Evolutionary conservation across 768 basidiomycete genomes (phyloP).

Genomic region (Pulveroboletus sp.): DNA sequence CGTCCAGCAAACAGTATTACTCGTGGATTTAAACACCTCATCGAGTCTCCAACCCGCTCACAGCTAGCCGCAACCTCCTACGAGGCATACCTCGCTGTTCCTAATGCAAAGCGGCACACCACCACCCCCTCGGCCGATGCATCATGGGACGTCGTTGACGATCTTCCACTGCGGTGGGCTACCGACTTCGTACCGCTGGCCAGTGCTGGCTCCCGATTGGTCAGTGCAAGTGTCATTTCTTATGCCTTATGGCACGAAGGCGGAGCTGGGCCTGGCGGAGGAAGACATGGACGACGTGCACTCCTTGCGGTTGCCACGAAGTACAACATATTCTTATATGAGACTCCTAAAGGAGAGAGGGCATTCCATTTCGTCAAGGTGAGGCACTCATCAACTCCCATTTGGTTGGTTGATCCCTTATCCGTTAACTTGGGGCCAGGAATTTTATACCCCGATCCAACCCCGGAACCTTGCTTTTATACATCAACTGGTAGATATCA

Average conservation of each 20-base stretch:
- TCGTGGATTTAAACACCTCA: conserved; percentile 57
- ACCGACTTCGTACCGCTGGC: conserved; percentile 83
- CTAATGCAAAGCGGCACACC: conserved; percentile 22
- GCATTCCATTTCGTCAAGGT: conserved; percentile 81
- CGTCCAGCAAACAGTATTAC: conserved; percentile 56
- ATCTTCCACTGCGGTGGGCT: conserved; percentile 78
- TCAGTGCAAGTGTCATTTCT: conserved; percentile 52
- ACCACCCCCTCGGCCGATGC: conserved; percentile 42
- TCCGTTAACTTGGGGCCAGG: conserved; percentile 49
- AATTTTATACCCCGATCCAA: conserved; percentile 76
- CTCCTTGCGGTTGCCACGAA: conserved; percentile 77
- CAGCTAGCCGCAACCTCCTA: conserved; percentile 26
- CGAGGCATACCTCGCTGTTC: conserved; percentile 30
- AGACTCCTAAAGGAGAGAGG: conserved; percentile 78
- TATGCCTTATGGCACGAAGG: conserved; percentile 71
- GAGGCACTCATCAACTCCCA: neutral
- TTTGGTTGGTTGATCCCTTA: neutral
- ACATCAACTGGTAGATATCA: conserved; percentile 57
- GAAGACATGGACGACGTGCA: conserved; percentile 42
- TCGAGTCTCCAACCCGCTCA: conserved; percentile 35
- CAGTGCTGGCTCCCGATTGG: conserved; percentile 57
- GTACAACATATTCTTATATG: conserved; percentile 67
- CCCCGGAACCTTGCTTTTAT: conserved; percentile 68
- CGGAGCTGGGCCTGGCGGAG: conserved; percentile 40
- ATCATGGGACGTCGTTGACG: conserved; percentile 71